Evolutionary conservation across 148 eudicot species (phyloP).

Genomic region (Rhododendron griersonianum): DNA sequence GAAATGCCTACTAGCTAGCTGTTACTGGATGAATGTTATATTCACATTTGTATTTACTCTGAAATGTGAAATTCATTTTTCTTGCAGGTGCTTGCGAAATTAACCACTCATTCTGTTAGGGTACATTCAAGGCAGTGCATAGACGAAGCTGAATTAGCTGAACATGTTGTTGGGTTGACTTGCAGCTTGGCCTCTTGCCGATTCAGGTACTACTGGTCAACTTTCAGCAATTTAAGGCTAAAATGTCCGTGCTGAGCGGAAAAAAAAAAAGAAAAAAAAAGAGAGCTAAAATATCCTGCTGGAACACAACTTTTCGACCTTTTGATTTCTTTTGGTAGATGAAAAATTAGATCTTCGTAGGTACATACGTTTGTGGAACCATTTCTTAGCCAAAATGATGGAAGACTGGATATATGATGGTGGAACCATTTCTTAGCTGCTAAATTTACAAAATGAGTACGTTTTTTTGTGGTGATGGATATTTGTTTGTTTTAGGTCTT

Average conservation of each 20-base stretch:
- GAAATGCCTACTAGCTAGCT: background rate
- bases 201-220: conserved; percentile 46
- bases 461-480: background rate
- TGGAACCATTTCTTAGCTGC: background rate
- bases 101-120: conserved; percentile 59
- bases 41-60: background rate
- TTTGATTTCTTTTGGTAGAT: background rate
- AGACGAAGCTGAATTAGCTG: conserved; percentile 95
- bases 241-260: background rate
- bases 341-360: background rate
- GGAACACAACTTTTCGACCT: background rate
- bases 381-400: background rate
- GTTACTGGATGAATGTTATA: background rate
- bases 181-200: conserved; percentile 83
- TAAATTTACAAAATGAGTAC: background rate
- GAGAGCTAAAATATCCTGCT: background rate
- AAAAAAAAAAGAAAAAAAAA: too few relatives aligned
- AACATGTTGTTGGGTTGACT: conserved; percentile 86
- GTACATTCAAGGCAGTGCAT: conserved; percentile 78
- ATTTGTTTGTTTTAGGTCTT: background rate
- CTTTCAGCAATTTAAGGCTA: background rate
- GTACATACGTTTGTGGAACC: background rate
- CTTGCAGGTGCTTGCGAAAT: conserved; percentile 59
- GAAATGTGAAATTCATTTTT: conserved; percentile 2
- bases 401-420: background rate